phyloP scores from a whole-genome alignment of 257 asterid genomes.

The Solanum bukasovii region DNA sequence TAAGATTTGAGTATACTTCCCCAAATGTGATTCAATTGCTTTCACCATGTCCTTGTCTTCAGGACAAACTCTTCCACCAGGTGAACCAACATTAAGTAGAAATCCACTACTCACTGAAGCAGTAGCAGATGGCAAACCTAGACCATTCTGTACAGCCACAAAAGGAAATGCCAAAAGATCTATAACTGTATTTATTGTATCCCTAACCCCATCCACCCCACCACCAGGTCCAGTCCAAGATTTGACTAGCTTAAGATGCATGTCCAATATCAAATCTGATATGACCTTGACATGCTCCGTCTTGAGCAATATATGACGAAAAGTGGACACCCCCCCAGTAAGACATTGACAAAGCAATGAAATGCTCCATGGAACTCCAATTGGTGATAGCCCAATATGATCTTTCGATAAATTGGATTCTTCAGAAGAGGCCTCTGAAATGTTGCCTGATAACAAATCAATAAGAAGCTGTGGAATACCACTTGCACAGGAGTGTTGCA shows the following conservation, averaged over 20 bases:
- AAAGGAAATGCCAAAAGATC: conserved; percentile 94
- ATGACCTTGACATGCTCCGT: conserved; percentile 58
- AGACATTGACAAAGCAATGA: conserved; percentile 89
- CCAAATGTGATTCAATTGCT: conserved; percentile 76
- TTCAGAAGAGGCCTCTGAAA: conserved; percentile 29
- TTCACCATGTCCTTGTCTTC: conserved; percentile 92
- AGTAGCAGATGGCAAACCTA: conserved; percentile 74
- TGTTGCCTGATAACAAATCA: conserved; percentile 62
- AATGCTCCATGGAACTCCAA: conserved; percentile 82
- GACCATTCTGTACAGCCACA: conserved; percentile 76
- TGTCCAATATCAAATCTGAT: conserved; percentile 54
- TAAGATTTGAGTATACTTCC: conserved; percentile 78
- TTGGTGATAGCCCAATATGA: conserved; percentile 71
- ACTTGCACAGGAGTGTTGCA: conserved; percentile 91
- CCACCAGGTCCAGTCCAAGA: conserved; percentile 94
- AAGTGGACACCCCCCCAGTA: conserved; percentile 78
- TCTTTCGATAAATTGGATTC: conserved; percentile 27
- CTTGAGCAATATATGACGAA: conserved; percentile 73
- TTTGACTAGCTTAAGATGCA: conserved; percentile 67
- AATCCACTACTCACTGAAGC: conserved; percentile 96
- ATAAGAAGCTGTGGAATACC: conserved; percentile 89
- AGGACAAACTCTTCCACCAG: conserved; percentile 82
- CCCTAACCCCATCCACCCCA: conserved; percentile 73
- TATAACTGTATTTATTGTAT: conserved; percentile 60
- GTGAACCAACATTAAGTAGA: conserved; percentile 91